A percentile compares a stretch with the other conserved stretches of the same genome.
Evolutionary conservation across 2,329 filamentous ascomycete genomes (phyloP).

Genomic region (Colletotrichum lentis): DNA sequence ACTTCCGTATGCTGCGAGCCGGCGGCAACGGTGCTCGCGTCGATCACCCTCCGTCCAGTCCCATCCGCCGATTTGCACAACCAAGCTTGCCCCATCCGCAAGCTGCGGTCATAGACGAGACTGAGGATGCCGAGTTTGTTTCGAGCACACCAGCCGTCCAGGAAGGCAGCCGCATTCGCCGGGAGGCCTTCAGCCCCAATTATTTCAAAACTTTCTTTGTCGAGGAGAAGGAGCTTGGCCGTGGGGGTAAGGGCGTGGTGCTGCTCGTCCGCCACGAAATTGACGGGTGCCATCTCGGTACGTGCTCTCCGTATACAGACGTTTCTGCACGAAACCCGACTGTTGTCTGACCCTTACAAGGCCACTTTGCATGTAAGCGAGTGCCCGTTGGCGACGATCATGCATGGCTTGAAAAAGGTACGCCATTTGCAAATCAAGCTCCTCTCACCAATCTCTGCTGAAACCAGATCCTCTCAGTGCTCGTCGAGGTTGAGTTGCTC

Average conservation of each 20-base stretch:
- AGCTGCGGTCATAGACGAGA: conserved; percentile 42
- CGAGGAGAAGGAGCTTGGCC: conserved; percentile 84
- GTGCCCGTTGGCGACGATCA: conserved; percentile 96
- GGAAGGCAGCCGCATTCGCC: conserved; percentile 76
- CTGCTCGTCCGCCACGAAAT: conserved; percentile 92
- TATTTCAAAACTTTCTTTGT: conserved; percentile 96
- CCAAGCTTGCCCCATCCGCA: conserved; percentile 49
- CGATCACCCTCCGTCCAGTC: conserved; percentile 59
- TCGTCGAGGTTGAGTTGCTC: conserved; percentile 91
- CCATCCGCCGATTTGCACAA: conserved; percentile 62
- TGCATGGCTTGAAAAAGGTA: conserved; percentile 86
- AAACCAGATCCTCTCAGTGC: conserved; percentile 53
- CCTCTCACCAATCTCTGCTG: neutral
- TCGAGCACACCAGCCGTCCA: conserved; percentile 61
- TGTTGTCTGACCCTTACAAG: conserved; percentile 37
- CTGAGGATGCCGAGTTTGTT: conserved; percentile 58
- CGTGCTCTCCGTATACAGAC: neutral
- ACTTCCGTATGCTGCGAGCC: conserved; percentile 90
- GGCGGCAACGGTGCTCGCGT: conserved; percentile 56
- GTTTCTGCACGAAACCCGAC: too few species aligned
- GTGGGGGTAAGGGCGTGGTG: conserved; percentile 94
- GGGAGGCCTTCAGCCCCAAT: conserved; percentile 86
- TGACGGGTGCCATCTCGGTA: conserved; percentile 81
- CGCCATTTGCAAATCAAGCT: neutral
- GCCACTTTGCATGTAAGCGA: conserved; percentile 94